Conservation (phyloP, 768 basidiomycete genomes). For the Leccinellum rugosiceps region DNA sequence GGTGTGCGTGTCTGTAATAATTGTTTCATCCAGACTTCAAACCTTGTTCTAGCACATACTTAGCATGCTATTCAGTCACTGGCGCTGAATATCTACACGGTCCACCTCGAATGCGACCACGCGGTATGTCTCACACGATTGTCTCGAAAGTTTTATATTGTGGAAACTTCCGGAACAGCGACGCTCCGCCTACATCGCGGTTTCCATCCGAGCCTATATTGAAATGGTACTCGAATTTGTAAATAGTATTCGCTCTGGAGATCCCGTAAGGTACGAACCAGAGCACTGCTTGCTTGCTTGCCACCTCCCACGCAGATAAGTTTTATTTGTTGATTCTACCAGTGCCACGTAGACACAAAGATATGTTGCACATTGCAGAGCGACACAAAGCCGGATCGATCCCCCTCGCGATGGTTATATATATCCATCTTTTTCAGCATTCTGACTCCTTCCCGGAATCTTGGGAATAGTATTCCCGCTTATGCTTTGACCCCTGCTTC, state of each 20-base stretch:
- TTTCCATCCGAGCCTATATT: slow-evolving; percentile 15
- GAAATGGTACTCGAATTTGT: neutral
- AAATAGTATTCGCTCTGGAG: neutral
- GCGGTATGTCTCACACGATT: slow-evolving; percentile 11
- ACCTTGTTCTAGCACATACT: slow-evolving; percentile 19
- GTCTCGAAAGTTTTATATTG: neutral
- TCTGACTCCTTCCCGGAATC: neutral
- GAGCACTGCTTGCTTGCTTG: too few relatives aligned
- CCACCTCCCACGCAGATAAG: neutral
- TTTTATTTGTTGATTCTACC: slow-evolving; percentile 10
- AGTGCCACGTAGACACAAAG: slow-evolving; percentile 11
- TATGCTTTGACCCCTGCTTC: neutral
- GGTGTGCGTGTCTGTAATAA: slow-evolving; percentile 15
- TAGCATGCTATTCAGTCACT: neutral
- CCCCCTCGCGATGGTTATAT: neutral
- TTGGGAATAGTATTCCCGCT: neutral
- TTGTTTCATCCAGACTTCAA: slow-evolving; percentile 6
- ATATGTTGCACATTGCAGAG: neutral
- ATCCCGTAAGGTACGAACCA: neutral
- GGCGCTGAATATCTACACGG: neutral
- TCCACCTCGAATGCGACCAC: neutral
- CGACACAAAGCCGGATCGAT: neutral
- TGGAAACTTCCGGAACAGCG: neutral
- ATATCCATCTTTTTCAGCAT: neutral
- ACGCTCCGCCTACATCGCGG: slow-evolving; percentile 9